These are phyloP conservation scores for Graphium sp. DNA, from an alignment of 2,329 filamentous ascomycete species.

Conservation along the genomic window DNA sequence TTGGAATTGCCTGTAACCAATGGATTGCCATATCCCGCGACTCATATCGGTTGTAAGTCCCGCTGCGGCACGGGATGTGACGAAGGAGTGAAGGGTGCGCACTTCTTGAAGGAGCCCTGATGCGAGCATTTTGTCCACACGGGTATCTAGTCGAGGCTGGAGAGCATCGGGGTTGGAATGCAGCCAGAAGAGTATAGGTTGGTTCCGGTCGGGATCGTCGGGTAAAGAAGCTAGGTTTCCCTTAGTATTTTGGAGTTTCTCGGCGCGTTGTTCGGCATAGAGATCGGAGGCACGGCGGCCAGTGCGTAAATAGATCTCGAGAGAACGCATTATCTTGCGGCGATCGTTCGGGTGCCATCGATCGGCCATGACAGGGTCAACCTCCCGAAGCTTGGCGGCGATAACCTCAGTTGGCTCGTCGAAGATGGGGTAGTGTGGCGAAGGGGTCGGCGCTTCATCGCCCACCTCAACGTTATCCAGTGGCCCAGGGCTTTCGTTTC, in stretches of 20 bases:
- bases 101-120: slow-evolving; percentile 32
- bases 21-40: slow-evolving; percentile 88
- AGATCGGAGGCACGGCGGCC: slow-evolving; percentile 71
- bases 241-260: too few species aligned
- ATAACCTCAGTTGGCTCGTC: slow-evolving; percentile 55
- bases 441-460: slow-evolving; percentile 17
- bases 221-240: slow-evolving; percentile 6
- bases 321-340: slow-evolving; percentile 74
- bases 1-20: slow-evolving; percentile 86
- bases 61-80: slow-evolving; percentile 15
- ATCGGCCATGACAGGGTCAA: slow-evolving; percentile 79
- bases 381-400: slow-evolving; percentile 52
- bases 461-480: too few species aligned
- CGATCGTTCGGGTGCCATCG: slow-evolving; percentile 89
- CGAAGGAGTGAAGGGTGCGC: slow-evolving; percentile 23
- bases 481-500: too few species aligned
- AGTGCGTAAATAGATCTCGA: slow-evolving; percentile 79
- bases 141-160: slow-evolving; percentile 51
- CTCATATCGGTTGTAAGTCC: slow-evolving; percentile 50
- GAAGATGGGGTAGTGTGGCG: slow-evolving; percentile 48
- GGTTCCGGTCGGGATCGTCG: slow-evolving; percentile 8
- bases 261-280: slow-evolving; percentile 60
- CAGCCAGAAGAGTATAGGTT: slow-evolving; percentile 63
- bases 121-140: slow-evolving; percentile 73
- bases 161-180: slow-evolving; percentile 56